Evolutionary conservation across 2,329 filamentous ascomycete species (phyloP), one percentile per base, ranked within the genome.

Genomic region (Herpomyces periplanetae): DNA sequence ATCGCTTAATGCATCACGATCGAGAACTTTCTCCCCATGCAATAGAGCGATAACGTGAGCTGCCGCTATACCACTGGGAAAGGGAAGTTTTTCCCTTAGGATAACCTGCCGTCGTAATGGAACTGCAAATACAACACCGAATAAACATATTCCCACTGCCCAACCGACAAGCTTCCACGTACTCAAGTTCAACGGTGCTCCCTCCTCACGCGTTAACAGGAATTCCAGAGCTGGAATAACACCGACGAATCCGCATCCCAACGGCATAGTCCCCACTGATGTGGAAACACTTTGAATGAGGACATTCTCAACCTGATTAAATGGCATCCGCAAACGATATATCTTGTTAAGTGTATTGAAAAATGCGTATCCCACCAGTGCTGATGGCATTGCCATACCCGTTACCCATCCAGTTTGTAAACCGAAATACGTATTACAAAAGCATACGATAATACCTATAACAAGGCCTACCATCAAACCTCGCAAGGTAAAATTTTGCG

Each of bases 371-470:
- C 80, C 75, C 33, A 96, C 68, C 23, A 96, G 44, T 10, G 71
- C 80, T 1, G 71, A 66, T 0, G 80, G 80, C 71, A 96, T 88
- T 8, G 69, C 66, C 80, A 96, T 91, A 28, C 68, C 66, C 31
- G 60, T 55, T 14, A 66, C 52, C 59, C 59, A 65, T 27, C 59
- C 59, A 11, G 68, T 84, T 41, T 91, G 80, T 13, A 96, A 46
- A n/a, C 80, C 80, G 35, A 96, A 96, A 38, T 91, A 96, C 46
- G 84, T 88, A 35, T 96, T 96, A 20, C 68, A 84, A 36, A 87
- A 87, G 34, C 66, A 80, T 31, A 91, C 87, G 21, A 91, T 46
- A 3, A 80, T 54, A 15, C 80, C 80, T 26, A 96, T 80, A 3
- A 53, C 43, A 4, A 85, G 45, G 8, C 80, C 80, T 11, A 66